Evolutionary conservation across 192 early-diverging fungal genomes (phyloP), one percentile per base, ranked within the genome.

Genomic region (Piromyces sp.): DNA sequence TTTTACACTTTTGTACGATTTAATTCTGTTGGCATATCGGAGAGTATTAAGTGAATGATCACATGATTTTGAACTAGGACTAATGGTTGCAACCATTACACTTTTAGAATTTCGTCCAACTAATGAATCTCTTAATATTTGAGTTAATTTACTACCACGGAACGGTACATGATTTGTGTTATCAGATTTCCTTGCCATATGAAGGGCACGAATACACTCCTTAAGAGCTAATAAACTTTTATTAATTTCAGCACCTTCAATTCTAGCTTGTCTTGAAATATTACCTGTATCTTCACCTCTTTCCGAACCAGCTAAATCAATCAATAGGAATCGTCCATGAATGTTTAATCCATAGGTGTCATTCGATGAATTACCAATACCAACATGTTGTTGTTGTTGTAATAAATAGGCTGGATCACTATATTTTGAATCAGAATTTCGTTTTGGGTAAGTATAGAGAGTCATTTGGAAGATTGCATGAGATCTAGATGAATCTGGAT

Each of bases 241-340:
- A 84, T 88, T 88, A 85, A 88, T 88, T 81, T 88, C 87, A 19
- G 80, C 78, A 17, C 83, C 85, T 68, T 88, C 87, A 29, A n/a
- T 36, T 79, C 86, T 81, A 7, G 36, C 83, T 22, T 81, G 79
- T 14, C 82, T 81, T 80, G 37, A 81, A 14, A 81, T 78, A 31
- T 86, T 81, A 19, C 81, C 80, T 13, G 38, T 36, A 58, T 85
- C 86, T 17, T 42, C 37, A 6, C 81, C 86, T 14, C 88, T 84
- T 80, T 88, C 88, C n/a, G 82, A 83, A 28, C 88, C 88, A 12
- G 88, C 88, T 19, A 88, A 83, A 83, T 88, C 88, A 16, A 88
- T 85, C 19, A 88, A 36, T 28, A 78, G 79, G 15, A 85, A 83
- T 33, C 83, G 81, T 29, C 85, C 85, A 42, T n/a, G 26, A 68